Conservation (phyloP, 257 asterid genomes). For the Scutellaria baicalensis region DNA sequence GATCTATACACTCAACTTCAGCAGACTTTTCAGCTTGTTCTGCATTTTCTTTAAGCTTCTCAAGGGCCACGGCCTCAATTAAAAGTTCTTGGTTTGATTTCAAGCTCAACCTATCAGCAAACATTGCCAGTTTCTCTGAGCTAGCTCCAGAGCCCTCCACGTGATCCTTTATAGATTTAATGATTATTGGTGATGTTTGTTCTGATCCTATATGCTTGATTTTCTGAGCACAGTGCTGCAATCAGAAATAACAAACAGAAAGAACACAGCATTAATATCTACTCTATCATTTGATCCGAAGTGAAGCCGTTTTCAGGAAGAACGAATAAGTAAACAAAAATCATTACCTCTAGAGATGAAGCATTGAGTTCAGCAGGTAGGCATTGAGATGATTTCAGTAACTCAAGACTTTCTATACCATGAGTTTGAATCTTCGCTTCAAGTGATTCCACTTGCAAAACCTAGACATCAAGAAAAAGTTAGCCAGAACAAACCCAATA, state of each 20-base stretch:
- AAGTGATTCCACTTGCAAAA: conserved; percentile 59
- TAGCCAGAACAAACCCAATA: background rate
- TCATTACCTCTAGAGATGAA: conserved; percentile 58
- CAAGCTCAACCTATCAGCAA: conserved; percentile 52
- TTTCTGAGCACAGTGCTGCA: conserved; percentile 47
- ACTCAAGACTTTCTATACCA: conserved; percentile 51
- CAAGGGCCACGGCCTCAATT: conserved; percentile 75
- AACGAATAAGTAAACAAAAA: background rate
- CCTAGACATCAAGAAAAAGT: conserved; percentile 37
- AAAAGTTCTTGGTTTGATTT: conserved; percentile 62
- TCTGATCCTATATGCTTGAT: conserved; percentile 41
- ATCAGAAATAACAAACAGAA: background rate
- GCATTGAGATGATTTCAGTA: conserved; percentile 40
- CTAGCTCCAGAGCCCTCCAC: conserved; percentile 50
- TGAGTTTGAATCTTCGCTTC: conserved; percentile 27
- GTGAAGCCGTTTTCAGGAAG: background rate
- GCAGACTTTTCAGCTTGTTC: conserved; percentile 55
- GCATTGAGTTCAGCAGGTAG: conserved; percentile 36
- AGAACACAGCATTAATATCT: no score
- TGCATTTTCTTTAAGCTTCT: conserved; percentile 64
- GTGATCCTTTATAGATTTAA: conserved; percentile 44
- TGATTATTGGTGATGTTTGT: conserved; percentile 35
- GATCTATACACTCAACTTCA: conserved; percentile 59
- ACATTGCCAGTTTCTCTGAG: conserved; percentile 40
- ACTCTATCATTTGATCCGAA: background rate